Percentiles rank a stretch among this genome's conserved stretches.
These are phyloP conservation scores for Herpetospermum pedunculosum DNA, from an alignment of 306 rosid species.

Conservation along the genomic window DNA sequence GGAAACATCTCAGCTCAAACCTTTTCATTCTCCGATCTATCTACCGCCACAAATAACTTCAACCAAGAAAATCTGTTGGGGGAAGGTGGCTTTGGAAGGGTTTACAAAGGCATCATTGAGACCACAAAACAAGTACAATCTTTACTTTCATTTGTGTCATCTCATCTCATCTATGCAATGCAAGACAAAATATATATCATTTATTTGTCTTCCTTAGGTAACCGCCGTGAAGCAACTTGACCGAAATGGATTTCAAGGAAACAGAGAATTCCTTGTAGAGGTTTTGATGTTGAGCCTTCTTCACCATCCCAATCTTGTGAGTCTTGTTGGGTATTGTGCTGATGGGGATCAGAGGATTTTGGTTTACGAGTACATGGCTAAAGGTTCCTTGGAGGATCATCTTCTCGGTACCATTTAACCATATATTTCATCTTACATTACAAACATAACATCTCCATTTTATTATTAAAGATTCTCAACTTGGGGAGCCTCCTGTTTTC, in stretches of 20 bases:
- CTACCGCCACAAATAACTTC: constrained; percentile 64
- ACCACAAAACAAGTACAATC: constrained; percentile 34
- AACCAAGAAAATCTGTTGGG: constrained; percentile 51
- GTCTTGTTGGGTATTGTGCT: constrained; percentile 76
- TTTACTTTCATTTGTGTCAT: background rate
- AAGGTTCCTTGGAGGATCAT: constrained; percentile 87
- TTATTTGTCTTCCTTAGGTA: constrained; percentile 36
- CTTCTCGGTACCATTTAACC: constrained; percentile 47
- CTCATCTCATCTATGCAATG: no score
- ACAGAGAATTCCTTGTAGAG: constrained; percentile 83
- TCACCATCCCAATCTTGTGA: constrained; percentile 73
- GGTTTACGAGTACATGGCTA: constrained; percentile 75
- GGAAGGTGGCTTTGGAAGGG: constrained; percentile 93
- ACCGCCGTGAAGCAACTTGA: constrained; percentile 92
- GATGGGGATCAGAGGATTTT: constrained; percentile 74
- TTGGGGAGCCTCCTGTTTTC: constrained; percentile 9
- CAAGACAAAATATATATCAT: no score
- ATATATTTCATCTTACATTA: background rate
- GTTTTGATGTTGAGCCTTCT: constrained; percentile 84
- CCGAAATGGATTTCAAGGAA: constrained; percentile 89
- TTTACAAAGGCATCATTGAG: constrained; percentile 53
- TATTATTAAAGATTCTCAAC: no score
- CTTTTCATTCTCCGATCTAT: constrained; percentile 47
- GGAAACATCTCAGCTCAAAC: constrained; percentile 52
- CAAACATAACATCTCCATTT: background rate